Base-by-base conservation (phyloP, 2,329 filamentous ascomycete species). In the Lithohypha guttulata region DNA sequence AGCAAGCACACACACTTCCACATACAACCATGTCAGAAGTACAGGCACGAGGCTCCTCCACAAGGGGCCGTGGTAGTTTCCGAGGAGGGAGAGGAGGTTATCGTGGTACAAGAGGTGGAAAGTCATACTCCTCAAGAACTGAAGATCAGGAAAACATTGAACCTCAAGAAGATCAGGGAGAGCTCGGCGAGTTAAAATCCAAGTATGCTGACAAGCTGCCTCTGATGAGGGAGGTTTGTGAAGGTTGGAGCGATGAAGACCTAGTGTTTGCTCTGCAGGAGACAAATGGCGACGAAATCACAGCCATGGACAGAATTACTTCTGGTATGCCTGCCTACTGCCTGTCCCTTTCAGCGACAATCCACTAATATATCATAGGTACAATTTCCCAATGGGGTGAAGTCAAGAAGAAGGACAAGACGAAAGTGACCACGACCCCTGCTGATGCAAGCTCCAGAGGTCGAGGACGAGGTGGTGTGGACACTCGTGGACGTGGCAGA, bases 11-110 rank as follows among this genome's bases (percentile, higher is more conserved):
- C n/a, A n/a, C n/a, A n/a, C n/a, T n/a, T n/a, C n/a, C n/a, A n/a
- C n/a, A n/a, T n/a, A n/a, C n/a, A n/a, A n/a, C n/a, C n/a, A 96
- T 96, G 91, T 93, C 91, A 75, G 89, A 96, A 76, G 77, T 84
- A 69, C 81, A 86, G 73, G 75, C 81, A 67, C 77, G 87, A 74
- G 75, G 82, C 61, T 74, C 79, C 64, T 78, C 84, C 67, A 78
- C 71, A 52, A 42, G 50, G 47, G 50, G 50, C 27, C 46, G 50
- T 14, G 50, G 50, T 21, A 42, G 44, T 19, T 51, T 47, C 68
- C 82, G 91, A 76, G 85, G 84, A 69, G 81, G 85, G 62, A 81
- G 89, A 64, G 87, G 87, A 60, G 86, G 85, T 59, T 72, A 66
- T 54, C 72, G 81, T 68, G 76, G 77, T 61, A 76, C 76, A 57